Base-by-base conservation (phyloP, 495 filamentous ascomycete species). In the Corynascus novoguineensis region DNA sequence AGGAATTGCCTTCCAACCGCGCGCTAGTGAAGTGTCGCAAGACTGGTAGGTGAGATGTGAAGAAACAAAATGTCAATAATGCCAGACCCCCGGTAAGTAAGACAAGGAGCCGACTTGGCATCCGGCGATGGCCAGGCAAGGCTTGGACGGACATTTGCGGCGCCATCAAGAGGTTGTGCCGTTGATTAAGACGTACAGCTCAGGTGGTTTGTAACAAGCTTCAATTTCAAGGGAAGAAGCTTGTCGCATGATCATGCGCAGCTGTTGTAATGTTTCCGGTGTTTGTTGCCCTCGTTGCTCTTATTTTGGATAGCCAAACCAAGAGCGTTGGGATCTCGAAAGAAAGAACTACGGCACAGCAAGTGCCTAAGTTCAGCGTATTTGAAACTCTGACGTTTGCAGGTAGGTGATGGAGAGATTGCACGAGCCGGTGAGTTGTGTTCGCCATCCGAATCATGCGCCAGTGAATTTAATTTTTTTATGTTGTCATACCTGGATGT, bases 1-100 rank as follows among this genome's bases (percentile, higher is more conserved):
- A 1, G 7, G 19, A 9, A 27, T 28, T 22, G 50, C n/a, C 50
- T 15, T 17, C 29, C 11, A 15, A 12, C 1, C 35, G 35, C 7
- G 35, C n/a, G 40, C 32, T 44, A 14, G 32, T 41, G 29, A 49
- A 15, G 1, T 21, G 47, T 8, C 29, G 55, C 12, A 57, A 32
- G 5, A 31, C 12, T 19, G 53, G 41, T 12, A 61, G 14, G 21
- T 57, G 48, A 24, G 28, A n/a, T 17, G 53, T 21, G 41, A 57
- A 61, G 10, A 61, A 8, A 12, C 53, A 61, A 29, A 61, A 35
- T 28, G 54, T 37, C 8, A 57, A 5, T 7, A 61, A 45, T 11
- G 54, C 28, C 3, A 61, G 29, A n/a, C 17, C 40, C 14, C 53
- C 59, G n/a, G 57, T 12, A 4, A 50, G 22, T 3, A 54, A 2